Base-by-base conservation (phyloP, 2,329 filamentous ascomycete species). In the Penicillium sp. region DNA sequence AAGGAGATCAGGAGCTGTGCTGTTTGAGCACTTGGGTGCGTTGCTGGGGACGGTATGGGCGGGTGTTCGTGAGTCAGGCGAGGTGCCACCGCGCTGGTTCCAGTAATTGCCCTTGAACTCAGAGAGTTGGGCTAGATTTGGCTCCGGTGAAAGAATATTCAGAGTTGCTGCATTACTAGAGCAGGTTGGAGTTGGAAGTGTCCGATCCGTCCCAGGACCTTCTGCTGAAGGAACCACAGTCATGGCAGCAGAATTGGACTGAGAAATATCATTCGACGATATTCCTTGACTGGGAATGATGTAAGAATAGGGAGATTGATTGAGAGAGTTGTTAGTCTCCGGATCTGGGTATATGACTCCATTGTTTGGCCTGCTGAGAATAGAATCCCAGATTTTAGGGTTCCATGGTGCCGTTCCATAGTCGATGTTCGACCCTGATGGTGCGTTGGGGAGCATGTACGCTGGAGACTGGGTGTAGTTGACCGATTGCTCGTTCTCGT, bases 391-490 rank as follows among this genome's bases (percentile, higher is more conserved):
- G n/a, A 53, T 31, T 45, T 66, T 70, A 4, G 66, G 56, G 46
- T 59, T 63, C 61, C 64, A 68, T 26, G 62, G n/a, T 9, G 66
- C 42, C 13, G 54, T 54, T 24, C 54, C 65, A 45, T 67, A 68
- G 42, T 70, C 67, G 15, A 62, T 42, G 38, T 69, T 53, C 23
- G 49, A 59, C 29, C 64, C 64, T 7, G 70, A 63, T 12, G 70
- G 60, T 8, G 65, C 65, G 49, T 64, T 68, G 15, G 71, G 65
- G 5, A 74, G 58, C 56, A 71, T 67, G 47, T 73, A 75, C 18
- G 63, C 54, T 28, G 72, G 62, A 9, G 71, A 61, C 47, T 70
- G 67, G 23, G 65, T 53, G 24, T 75, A 76, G 13, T 62, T 54
- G 21, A 60, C 59, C 15, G 65, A 56, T 15, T 64, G 62, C 26